Conservation (phyloP, 495 filamentous ascomycete species). For the Penicillium lagena region DNA sequence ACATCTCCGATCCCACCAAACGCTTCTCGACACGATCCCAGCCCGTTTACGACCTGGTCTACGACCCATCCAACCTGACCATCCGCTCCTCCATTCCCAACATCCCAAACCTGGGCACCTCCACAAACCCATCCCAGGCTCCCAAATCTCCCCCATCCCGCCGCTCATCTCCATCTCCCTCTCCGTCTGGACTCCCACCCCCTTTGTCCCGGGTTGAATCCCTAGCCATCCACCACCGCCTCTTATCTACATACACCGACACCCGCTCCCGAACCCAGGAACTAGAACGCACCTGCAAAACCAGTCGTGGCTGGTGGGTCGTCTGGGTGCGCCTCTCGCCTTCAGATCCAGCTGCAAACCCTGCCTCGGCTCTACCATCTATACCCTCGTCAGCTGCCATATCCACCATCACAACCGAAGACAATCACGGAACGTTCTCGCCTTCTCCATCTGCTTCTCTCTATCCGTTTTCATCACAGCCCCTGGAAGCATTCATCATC, state of each 20-base stretch:
- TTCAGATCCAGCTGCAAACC: neutral
- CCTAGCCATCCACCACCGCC: constrained; percentile 82
- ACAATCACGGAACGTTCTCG: constrained; percentile 8
- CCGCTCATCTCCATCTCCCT: constrained; percentile 67
- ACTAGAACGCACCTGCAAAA: constrained; percentile 85
- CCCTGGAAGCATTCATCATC: constrained; percentile 75
- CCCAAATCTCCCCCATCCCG: constrained; percentile 8
- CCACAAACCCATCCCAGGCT: constrained; percentile 1
- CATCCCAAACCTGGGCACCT: constrained; percentile 60
- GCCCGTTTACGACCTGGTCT: constrained; percentile 78
- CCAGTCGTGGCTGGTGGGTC: constrained; percentile 90
- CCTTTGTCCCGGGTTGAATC: constrained; percentile 78
- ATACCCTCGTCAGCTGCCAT: constrained; percentile 11
- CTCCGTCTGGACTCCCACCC: constrained; percentile 36
- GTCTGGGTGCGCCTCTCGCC: constrained; percentile 74
- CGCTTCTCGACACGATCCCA: constrained; percentile 23
- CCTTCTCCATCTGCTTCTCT: neutral
- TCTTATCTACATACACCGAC: constrained; percentile 66
- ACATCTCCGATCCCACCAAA: constrained; percentile 16
- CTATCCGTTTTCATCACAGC: neutral
- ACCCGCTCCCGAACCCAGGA: constrained; percentile 55
- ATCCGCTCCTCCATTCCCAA: constrained; percentile 84
- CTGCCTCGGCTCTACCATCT: constrained; percentile 2
- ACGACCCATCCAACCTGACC: constrained; percentile 69
- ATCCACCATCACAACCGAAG: constrained; percentile 12